Conservation (phyloP, 1,139 yeast genomes). For the Meyerozyma sp. region DNA sequence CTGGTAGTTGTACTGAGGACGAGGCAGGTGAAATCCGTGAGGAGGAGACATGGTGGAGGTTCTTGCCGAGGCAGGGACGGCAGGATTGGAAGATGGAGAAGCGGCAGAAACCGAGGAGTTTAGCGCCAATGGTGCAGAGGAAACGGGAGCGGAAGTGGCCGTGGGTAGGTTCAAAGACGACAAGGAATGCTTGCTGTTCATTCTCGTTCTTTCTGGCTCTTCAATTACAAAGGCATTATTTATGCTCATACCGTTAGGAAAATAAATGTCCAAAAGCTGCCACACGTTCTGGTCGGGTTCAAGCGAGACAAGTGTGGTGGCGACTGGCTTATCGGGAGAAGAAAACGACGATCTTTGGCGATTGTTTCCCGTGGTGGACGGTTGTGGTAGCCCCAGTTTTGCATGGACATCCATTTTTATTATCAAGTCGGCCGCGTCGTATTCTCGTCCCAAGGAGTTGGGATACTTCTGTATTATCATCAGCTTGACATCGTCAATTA, state of each 20-base stretch:
- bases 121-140: constrained; percentile 4
- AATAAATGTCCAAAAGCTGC: constrained; percentile 53
- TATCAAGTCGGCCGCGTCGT: constrained; percentile 66
- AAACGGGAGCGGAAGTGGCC: neutral
- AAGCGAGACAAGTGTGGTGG: constrained; percentile 13
- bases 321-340: constrained; percentile 6
- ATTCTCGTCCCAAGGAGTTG: constrained; percentile 53
- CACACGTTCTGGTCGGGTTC: constrained; percentile 67
- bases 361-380: neutral
- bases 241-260: constrained; percentile 66
- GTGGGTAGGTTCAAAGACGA: neutral
- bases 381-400: neutral
- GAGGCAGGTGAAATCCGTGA: constrained; percentile 1
- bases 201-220: constrained; percentile 3
- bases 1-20: constrained; percentile 5
- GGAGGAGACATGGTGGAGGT: neutral
- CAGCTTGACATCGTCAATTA: constrained; percentile 70
- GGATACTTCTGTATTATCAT: constrained; percentile 62
- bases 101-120: constrained; percentile 1
- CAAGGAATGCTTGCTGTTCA: neutral
- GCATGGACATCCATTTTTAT: constrained; percentile 30
- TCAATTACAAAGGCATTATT: constrained; percentile 62
- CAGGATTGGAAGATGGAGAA: neutral
- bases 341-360: neutral
- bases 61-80: neutral